Evolutionary conservation across 202 grass and related monocot species (phyloP), one percentile per base, ranked within the genome.

Genomic region (Carex arenaria): DNA sequence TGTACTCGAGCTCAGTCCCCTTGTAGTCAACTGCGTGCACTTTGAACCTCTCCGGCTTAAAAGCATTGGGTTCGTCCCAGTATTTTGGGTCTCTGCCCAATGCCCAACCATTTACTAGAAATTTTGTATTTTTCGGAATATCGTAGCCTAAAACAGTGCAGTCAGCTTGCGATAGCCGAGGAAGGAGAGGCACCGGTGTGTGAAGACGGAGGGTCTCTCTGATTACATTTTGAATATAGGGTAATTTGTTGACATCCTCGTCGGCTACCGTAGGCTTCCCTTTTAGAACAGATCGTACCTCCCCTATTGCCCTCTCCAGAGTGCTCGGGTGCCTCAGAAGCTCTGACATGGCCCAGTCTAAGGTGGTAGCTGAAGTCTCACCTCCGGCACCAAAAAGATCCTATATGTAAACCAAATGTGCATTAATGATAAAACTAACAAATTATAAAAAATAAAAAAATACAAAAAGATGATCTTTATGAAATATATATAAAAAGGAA

Each of bases 31-130:
- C 20, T 19, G 40, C 43, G 12, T 68, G 80, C 12, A 30, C 10
- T n/a, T 82, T 56, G 38, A 65, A 82, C 45, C 80, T 67, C 30
- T 86, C 72, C 0, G 84, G 84, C n/a, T 68, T 57, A 61, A 86
- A 86, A 34, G 45, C 28, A 19, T 86, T 61, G 1, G 72, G 10
- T 2, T 86, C 63, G 1, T 65, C 28, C 84, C 84, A 85, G 32
- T 85, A 85, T 69, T 57, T 79, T 9, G 73, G 64, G 43, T 85
- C 84, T 59, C 84, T 85, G 18, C 74, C 74, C 15, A 85, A 54
- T 40, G 84, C 84, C 84, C 55, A 85, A 9, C 31, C 82, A 75
- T 84, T 84, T 6, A 84, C 82, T 0, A 84, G 69, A 52, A 84
- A 4, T 23, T 75, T 72, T 20, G 82, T 84, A 17, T 60, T 17